Conservation (phyloP, 257 asterid species). For the Salvia splendens region DNA sequence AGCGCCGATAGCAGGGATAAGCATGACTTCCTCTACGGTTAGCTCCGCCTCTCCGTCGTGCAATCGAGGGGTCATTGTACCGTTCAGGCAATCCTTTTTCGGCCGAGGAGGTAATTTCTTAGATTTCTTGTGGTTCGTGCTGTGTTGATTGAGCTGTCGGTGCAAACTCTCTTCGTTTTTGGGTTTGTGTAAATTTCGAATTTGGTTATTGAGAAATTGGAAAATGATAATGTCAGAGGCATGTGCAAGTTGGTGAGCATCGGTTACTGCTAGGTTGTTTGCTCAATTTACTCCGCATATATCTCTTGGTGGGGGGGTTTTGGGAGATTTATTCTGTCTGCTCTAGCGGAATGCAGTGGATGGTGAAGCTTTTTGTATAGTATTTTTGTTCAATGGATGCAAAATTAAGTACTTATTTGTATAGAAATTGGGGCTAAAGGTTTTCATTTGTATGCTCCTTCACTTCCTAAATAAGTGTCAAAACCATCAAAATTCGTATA, state of each 20-base stretch:
- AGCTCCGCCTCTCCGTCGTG: slow-evolving; percentile 52
- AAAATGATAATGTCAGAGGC: slow-evolving; percentile 20
- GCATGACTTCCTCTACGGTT: slow-evolving; percentile 52
- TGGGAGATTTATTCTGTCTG: background rate
- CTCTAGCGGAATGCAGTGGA: slow-evolving; percentile 8
- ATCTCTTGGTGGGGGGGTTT: slow-evolving; percentile 23
- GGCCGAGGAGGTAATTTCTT: slow-evolving; percentile 69
- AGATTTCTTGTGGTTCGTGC: slow-evolving; percentile 14
- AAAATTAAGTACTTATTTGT: background rate
- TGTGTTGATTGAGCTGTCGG: slow-evolving; percentile 5
- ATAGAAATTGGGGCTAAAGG: background rate
- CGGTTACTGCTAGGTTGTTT: slow-evolving; percentile 1
- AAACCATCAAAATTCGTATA: too few relatives aligned
- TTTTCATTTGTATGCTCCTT: background rate
- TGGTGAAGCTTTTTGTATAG: background rate
- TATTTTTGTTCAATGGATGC: slow-evolving; percentile 3
- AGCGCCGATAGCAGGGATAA: slow-evolving; percentile 56
- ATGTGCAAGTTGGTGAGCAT: slow-evolving; percentile 17
- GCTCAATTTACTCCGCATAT: background rate
- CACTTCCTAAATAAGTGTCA: too few relatives aligned
- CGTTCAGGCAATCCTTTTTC: slow-evolving; percentile 54
- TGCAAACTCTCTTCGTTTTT: slow-evolving; percentile 21
- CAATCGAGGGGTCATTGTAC: slow-evolving; percentile 40
- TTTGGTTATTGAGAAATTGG: slow-evolving; percentile 26
- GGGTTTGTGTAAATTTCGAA: background rate